Evolutionary conservation across 805 yeast genomes (phyloP).

Genomic region (Candida saitoana): DNA sequence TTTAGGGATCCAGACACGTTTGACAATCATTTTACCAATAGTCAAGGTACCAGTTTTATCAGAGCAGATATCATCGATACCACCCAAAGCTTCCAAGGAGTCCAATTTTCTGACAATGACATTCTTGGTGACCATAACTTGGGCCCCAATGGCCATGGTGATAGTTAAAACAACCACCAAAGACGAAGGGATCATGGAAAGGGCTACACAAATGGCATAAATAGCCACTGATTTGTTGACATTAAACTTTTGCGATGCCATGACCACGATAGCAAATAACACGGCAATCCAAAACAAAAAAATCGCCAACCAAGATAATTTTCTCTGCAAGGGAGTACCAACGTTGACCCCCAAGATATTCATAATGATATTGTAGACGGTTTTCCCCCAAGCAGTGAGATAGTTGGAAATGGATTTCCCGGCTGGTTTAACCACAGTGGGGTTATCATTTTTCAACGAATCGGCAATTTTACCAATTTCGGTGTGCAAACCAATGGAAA

Average conservation of each 20-base stretch:
- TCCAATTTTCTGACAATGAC: conserved; percentile 76
- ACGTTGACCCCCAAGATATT: conserved; percentile 68
- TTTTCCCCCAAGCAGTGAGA: conserved; percentile 41
- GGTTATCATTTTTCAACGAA: conserved; percentile 44
- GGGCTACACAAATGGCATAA: conserved; percentile 81
- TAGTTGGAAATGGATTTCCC: conserved; percentile 44
- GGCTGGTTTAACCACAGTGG: conserved; percentile 38
- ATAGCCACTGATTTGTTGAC: conserved; percentile 82
- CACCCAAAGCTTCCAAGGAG: conserved; percentile 74
- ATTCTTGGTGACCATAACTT: conserved; percentile 61
- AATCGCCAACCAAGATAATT: conserved; percentile 73
- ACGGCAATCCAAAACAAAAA: conserved; percentile 71
- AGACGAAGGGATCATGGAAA: conserved; percentile 80
- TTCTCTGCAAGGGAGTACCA: conserved; percentile 81
- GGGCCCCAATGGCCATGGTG: conserved; percentile 81
- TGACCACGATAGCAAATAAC: conserved; percentile 78
- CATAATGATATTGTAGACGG: conserved; percentile 55
- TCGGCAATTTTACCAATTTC: conserved; percentile 74
- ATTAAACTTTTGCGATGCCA: conserved; percentile 74
- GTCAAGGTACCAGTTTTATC: conserved; percentile 83
- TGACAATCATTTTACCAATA: conserved; percentile 75
- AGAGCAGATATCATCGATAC: conserved; percentile 75
- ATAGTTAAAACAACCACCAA: conserved; percentile 78
- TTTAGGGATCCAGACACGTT: conserved; percentile 63
- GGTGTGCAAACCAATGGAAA: conserved; percentile 64